Conservation (phyloP, 2,329 filamentous ascomycete species). For the Aspergillus uvarum region DNA sequence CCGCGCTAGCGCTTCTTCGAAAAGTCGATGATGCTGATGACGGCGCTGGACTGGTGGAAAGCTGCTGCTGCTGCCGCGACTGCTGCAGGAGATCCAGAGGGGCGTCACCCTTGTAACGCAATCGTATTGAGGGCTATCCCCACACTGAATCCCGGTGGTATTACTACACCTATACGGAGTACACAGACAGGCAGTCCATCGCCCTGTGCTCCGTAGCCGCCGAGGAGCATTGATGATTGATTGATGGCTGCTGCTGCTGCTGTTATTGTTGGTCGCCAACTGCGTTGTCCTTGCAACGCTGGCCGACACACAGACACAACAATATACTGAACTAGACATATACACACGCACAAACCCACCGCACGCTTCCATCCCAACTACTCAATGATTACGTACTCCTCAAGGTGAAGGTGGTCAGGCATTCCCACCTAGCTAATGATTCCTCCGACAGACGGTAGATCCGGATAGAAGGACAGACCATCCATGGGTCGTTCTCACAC, state of each 20-base stretch:
- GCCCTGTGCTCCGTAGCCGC: background rate
- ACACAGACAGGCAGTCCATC: background rate
- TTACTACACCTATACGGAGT: background rate
- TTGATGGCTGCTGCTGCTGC: background rate
- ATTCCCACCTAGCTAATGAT: no score
- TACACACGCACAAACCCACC: no score
- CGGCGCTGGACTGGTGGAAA: conserved; percentile 4
- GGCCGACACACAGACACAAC: background rate
- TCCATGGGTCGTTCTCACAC: background rate
- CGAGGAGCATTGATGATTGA: background rate
- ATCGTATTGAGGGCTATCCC: background rate
- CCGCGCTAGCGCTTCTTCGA: conserved; percentile 14
- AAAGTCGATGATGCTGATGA: conserved; percentile 12
- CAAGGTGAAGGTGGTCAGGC: no score
- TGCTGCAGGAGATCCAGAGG: conserved; percentile 9
- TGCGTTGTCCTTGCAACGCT: conserved; percentile 13
- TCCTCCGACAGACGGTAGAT: background rate
- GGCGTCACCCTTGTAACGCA: conserved; percentile 4
- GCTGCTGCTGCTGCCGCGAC: background rate
- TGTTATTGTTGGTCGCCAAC: background rate
- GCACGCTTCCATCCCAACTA: no score
- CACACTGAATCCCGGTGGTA: background rate
- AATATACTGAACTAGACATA: no score
- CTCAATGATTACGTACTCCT: no score
- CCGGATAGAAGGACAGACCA: background rate